Base-by-base conservation (phyloP, 306 rosid species). In the Rubus parviflorus region DNA sequence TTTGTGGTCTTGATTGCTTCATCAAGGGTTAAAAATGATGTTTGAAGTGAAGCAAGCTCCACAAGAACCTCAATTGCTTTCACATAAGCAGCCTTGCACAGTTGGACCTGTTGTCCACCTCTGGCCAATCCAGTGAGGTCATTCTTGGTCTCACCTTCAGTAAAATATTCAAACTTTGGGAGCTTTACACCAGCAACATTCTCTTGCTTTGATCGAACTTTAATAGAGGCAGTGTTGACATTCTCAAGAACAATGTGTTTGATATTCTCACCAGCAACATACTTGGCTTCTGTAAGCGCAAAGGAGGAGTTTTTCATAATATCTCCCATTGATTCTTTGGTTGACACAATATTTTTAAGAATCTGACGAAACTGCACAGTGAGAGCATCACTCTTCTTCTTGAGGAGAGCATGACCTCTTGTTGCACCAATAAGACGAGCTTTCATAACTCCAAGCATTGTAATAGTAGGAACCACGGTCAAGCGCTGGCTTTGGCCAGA, bases 251-350 rank as follows among this genome's bases (percentile, higher is more conserved):
- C 98, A 10, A 88, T 85, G 53, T 91, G 94, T 84, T 91, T 94
- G 85, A 94, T 81, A 81, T 90, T 94, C 60, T 94, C 98, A 6
- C 98, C 98, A 13, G 98, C 98, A 11, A 94, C 98, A 41, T 94
- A 94, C 81, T 92, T 92, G 63, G 94, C 98, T 79, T 94, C 98
- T 0, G 98, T 94, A 12, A 94, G 82, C 0, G 98, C 93, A 74
- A 94, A 94, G 4, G 97, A 86, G 14, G 98, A 92, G 23, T 85
- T 77, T 75, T 94, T 94, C 98, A 94, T 92, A 23, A 94, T 85
- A 15, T 94, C 98, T 16, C 98, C 97, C 98, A 94, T 94, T 40
- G 96, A 90, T 78, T 94, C 98, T 84, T 94, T 94, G 7, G 98
- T 83, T 6, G 98, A 72, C 14, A 94, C 98, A n/a, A 94, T 92